These are phyloP conservation scores for Alternaria ventricosa DNA, from an alignment of 2,329 filamentous ascomycete genomes.

Conservation along the genomic window DNA sequence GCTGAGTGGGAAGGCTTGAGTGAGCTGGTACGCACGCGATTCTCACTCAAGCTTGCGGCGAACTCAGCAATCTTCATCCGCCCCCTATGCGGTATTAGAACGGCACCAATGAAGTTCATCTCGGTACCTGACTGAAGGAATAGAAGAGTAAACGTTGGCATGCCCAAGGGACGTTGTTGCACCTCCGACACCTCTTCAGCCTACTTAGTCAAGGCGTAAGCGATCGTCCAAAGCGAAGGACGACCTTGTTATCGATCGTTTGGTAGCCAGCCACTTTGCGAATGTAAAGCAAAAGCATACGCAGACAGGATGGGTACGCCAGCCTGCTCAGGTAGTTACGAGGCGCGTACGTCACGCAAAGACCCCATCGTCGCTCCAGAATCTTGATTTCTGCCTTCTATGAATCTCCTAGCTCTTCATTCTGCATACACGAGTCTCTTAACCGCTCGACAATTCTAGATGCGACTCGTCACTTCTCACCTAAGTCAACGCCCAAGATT, in stretches of 20 bases:
- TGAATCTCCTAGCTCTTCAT: not conserved
- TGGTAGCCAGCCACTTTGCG: not conserved
- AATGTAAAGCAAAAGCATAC: not conserved
- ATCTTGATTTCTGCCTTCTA: not conserved
- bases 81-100: not conserved
- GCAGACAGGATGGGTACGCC: not conserved
- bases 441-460: not conserved
- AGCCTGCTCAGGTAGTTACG: not conserved
- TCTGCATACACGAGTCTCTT: not conserved
- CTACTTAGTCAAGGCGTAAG: not conserved
- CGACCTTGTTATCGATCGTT: no score
- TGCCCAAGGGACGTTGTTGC: not conserved
- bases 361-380: not conserved
- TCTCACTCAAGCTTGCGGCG: not conserved
- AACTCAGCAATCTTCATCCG: not conserved
- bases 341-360: not conserved
- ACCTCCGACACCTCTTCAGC: not conserved
- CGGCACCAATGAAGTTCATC: not conserved
- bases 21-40: not conserved
- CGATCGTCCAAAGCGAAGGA: not conserved
- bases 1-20: slow-evolving; percentile 19
- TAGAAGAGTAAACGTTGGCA: not conserved
- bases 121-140: not conserved
- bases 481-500: not conserved
- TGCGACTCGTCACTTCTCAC: not conserved